A percentile compares a stretch with the other conserved stretches of the same genome.
phyloP scores from a whole-genome alignment of 129 eudicot species.

The Lactuca saligna region DNA sequence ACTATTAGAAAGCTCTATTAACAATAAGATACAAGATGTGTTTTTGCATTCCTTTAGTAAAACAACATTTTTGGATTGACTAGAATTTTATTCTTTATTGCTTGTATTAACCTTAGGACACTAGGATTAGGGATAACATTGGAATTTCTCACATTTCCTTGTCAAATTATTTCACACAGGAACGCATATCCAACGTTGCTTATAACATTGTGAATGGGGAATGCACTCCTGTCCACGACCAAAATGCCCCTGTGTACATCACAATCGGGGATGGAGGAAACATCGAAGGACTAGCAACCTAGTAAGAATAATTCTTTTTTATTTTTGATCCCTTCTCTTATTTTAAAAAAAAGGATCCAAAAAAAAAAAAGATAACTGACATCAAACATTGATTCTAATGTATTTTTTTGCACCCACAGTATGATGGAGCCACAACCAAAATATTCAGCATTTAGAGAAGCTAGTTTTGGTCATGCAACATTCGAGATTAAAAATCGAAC shows the following conservation, averaged over 20 bases:
- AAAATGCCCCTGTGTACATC: slow-evolving; percentile 63
- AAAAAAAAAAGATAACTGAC: neutral
- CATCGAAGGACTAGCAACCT: slow-evolving; percentile 56
- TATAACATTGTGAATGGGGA: slow-evolving; percentile 59
- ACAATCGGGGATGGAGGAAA: slow-evolving; percentile 72
- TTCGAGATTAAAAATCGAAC: slow-evolving; percentile 60
- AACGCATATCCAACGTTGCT: slow-evolving; percentile 57
- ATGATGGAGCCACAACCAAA: slow-evolving; percentile 61
- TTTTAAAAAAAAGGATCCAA: neutral
- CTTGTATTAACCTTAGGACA: too few relatives aligned
- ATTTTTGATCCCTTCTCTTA: neutral
- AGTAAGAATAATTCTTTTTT: slow-evolving; percentile 33
- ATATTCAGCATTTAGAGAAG: slow-evolving; percentile 63
- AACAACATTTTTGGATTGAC: too few relatives aligned
- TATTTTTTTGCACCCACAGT: slow-evolving; percentile 21
- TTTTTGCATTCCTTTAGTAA: too few relatives aligned
- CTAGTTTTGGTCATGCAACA: slow-evolving; percentile 62
- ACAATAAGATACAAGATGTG: too few relatives aligned
- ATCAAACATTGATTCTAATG: neutral
- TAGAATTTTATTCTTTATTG: too few relatives aligned
- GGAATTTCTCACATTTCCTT: neutral
- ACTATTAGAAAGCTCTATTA: too few relatives aligned
- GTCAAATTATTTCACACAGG: slow-evolving; percentile 24
- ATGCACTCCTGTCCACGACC: slow-evolving; percentile 46
- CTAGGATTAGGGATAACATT: neutral